phyloP scores from a whole-genome alignment of 108 stramenopile genomes.

The Pseudonitzschia pungens region DNA sequence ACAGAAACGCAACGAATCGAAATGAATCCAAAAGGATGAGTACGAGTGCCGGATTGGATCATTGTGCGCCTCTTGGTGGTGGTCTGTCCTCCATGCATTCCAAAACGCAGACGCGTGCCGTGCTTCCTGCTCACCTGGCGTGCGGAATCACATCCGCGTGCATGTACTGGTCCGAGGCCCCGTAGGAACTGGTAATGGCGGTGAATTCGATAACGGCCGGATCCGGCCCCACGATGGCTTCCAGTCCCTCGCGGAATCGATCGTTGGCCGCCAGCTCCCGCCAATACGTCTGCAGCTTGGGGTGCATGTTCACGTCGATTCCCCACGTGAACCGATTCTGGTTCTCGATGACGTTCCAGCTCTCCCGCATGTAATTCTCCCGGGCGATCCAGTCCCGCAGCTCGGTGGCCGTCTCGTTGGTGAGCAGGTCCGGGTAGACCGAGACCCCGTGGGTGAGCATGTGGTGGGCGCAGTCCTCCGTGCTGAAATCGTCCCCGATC shows the following conservation, averaged over 20 bases:
- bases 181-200: conserved; percentile 54
- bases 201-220: conserved; percentile 70
- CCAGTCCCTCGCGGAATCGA: conserved; percentile 32
- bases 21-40: no score
- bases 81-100: neutral
- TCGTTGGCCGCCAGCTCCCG: conserved; percentile 44
- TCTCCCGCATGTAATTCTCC: conserved; percentile 38
- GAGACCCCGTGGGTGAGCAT: conserved; percentile 56
- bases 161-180: conserved; percentile 47
- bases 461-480: conserved; percentile 27
- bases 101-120: neutral
- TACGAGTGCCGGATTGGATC: no score
- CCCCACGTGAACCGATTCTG: conserved; percentile 54
- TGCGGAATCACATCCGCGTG: conserved; percentile 49
- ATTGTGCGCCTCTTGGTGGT: no score
- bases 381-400: conserved; percentile 52
- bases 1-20: no score
- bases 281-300: conserved; percentile 40
- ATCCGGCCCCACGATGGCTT: conserved; percentile 51
- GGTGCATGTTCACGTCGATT: conserved; percentile 47
- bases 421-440: conserved; percentile 53
- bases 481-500: conserved; percentile 18
- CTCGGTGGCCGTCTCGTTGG: conserved; percentile 39
- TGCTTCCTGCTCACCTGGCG: conserved; percentile 17
- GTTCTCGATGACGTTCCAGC: conserved; percentile 48